Evolutionary conservation across 441 rosid genomes (phyloP).

Genomic region (Macaranga tanarius): DNA sequence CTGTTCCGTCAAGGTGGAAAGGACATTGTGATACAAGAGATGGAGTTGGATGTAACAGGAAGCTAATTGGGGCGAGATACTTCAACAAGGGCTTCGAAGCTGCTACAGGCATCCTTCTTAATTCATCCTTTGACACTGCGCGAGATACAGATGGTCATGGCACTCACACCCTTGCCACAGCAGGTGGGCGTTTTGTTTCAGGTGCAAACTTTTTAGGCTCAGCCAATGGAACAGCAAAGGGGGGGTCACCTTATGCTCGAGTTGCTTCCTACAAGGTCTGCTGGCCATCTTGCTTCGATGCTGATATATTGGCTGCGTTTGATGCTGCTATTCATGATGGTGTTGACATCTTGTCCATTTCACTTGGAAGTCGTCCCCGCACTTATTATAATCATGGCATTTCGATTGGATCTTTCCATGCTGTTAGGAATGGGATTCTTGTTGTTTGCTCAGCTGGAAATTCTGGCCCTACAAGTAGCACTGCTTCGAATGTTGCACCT

Average conservation of each 20-base stretch:
- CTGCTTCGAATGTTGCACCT: constrained; percentile 57
- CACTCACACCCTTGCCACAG: constrained; percentile 79
- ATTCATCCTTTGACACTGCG: constrained; percentile 55
- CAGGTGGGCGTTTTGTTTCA: constrained; percentile 60
- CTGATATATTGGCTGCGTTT: constrained; percentile 65
- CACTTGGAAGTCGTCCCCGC: constrained; percentile 43
- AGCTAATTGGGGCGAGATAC: constrained; percentile 60
- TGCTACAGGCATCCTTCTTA: constrained; percentile 41
- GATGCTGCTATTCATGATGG: constrained; percentile 75
- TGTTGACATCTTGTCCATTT: constrained; percentile 65
- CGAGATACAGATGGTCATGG: constrained; percentile 75
- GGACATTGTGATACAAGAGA: constrained; percentile 24
- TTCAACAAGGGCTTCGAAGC: constrained; percentile 65
- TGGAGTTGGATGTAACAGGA: constrained; percentile 30
- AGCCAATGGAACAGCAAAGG: constrained; percentile 69
- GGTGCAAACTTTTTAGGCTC: constrained; percentile 51
- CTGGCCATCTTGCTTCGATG: neutral
- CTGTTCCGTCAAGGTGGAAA: constrained; percentile 31
- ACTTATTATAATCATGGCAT: constrained; percentile 20
- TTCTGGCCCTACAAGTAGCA: constrained; percentile 3
- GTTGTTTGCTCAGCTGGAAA: constrained; percentile 37
- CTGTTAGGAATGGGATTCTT: constrained; percentile 26
- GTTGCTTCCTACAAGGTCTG: constrained; percentile 45
- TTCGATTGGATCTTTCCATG: constrained; percentile 31
- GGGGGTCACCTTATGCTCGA: constrained; percentile 75